Evolutionary conservation across 345 rosid genomes (phyloP), one percentile per base, ranked within the genome.

Genomic region (Zanthoxylum bungeanum): DNA sequence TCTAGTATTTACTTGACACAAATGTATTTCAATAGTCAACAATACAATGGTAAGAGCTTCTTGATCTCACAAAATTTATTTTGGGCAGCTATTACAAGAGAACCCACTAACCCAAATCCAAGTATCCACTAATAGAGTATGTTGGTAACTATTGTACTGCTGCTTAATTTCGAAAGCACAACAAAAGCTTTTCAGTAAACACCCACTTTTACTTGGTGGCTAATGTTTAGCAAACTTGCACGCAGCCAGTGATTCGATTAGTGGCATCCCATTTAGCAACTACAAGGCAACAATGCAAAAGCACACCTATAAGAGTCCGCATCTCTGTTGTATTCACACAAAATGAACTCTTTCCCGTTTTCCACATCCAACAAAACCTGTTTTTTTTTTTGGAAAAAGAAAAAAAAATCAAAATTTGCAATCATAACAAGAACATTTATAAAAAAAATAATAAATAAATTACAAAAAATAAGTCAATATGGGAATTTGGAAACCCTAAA

Each of bases 271-370:
- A 44, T 19, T 44, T 44, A 14, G 49, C 4, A 39, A 17, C 21
- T 16, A 1, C n/a, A 64, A 27, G 44, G 24, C 17, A 12, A 8
- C 9, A 64, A 8, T 6, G 22, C 27, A 21, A 2, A 64, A 30
- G 14, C 24, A 28, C 52, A 89, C 98, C 97, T 88, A 73, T 94
- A 89, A 39, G 98, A 94, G 77, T 94, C 98, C 0, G 98, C 98
- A 81, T 94, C 98, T 82, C 98, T 86, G 72, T 92, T 94, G 83
- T 94, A 94, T 81, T 94, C 98, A 11, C 98, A 92, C 85, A 94
- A 81, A 71, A 94, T 90, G 81, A 90, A 94, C 74, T 88, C 93
- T 76, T 90, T 92, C 70, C 88, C 90, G 69, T 60, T 73, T 4
- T 94, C 98, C 53, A 33, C 72, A 74, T 94, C 98, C 4, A 73